Conservation (phyloP, 2,329 filamentous ascomycete species). For the Rasamsonia emersonii region DNA sequence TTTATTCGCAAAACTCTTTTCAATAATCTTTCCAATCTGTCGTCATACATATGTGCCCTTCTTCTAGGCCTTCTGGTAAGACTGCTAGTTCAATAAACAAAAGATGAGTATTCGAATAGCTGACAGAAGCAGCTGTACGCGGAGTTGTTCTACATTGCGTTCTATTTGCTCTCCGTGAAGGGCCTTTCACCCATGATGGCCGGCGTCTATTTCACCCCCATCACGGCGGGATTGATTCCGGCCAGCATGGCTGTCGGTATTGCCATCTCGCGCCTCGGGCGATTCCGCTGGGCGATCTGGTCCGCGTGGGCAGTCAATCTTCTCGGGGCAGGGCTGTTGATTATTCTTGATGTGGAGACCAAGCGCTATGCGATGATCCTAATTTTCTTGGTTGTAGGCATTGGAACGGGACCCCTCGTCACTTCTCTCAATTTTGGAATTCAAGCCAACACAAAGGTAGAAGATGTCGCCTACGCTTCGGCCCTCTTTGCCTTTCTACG, state of each 20-base stretch:
- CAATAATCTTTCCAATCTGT: neutral
- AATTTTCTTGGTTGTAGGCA: slow-evolving; percentile 50
- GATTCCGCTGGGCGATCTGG: slow-evolving; percentile 55
- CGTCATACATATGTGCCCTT: slow-evolving; percentile 15
- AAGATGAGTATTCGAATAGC: slow-evolving; percentile 49
- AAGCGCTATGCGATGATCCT: slow-evolving; percentile 45
- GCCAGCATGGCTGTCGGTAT: slow-evolving; percentile 45
- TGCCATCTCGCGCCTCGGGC: slow-evolving; percentile 46
- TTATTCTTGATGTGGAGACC: slow-evolving; percentile 9
- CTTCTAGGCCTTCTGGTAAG: slow-evolving; percentile 39
- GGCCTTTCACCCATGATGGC: slow-evolving; percentile 46
- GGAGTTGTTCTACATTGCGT: slow-evolving; percentile 47
- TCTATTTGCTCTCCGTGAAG: slow-evolving; percentile 40
- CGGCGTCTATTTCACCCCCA: slow-evolving; percentile 50
- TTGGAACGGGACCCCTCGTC: slow-evolving; percentile 58
- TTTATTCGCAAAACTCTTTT: slow-evolving; percentile 3
- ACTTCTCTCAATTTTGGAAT: slow-evolving; percentile 55
- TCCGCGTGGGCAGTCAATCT: slow-evolving; percentile 53
- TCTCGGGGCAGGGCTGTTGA: slow-evolving; percentile 46
- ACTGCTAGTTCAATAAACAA: slow-evolving; percentile 11
- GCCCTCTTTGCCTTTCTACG: slow-evolving; percentile 62
- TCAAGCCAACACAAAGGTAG: slow-evolving; percentile 51
- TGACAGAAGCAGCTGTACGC: slow-evolving; percentile 37
- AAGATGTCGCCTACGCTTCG: slow-evolving; percentile 52
- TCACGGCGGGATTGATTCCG: slow-evolving; percentile 56